Percentiles rank a stretch among this genome's conserved stretches.
Conservation (phyloP, 495 filamentous ascomycete genomes). For the Podospora pseudocomata region DNA sequence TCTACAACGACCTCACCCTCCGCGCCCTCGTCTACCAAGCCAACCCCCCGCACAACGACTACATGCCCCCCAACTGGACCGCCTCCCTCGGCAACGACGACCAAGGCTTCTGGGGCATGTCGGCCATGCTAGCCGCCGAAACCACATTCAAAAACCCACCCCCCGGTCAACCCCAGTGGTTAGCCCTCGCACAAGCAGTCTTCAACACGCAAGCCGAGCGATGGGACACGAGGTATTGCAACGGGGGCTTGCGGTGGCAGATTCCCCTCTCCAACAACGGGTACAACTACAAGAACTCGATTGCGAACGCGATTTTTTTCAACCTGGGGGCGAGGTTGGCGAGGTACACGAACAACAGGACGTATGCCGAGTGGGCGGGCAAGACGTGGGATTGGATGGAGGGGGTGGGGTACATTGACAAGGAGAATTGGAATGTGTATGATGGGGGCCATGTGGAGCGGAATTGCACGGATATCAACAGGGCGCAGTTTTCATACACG, state of each 20-base stretch:
- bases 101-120: slow-evolving; percentile 66
- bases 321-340: slow-evolving; percentile 71
- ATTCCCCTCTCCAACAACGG: slow-evolving; percentile 66
- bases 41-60: slow-evolving; percentile 54
- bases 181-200: slow-evolving; percentile 65
- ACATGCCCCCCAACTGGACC: slow-evolving; percentile 67
- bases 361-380: slow-evolving; percentile 71
- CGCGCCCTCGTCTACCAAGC: slow-evolving; percentile 49
- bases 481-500: slow-evolving; percentile 63
- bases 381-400: slow-evolving; percentile 70
- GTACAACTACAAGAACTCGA: slow-evolving; percentile 72
- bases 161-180: slow-evolving; percentile 54
- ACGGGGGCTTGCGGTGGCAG: slow-evolving; percentile 72
- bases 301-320: slow-evolving; percentile 77
- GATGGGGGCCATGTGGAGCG: slow-evolving; percentile 57
- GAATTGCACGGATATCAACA: slow-evolving; percentile 54
- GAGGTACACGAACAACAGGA: slow-evolving; percentile 68
- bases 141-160: slow-evolving; percentile 57
- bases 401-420: slow-evolving; percentile 55
- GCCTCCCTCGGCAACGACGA: slow-evolving; percentile 71
- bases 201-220: slow-evolving; percentile 60
- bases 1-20: slow-evolving; percentile 55
- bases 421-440: slow-evolving; percentile 53
- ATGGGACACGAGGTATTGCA: slow-evolving; percentile 58
- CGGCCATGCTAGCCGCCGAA: slow-evolving; percentile 65